phyloP scores from a whole-genome alignment of 2,329 filamentous ascomycete genomes.

The Epichloe hybrida region DNA sequence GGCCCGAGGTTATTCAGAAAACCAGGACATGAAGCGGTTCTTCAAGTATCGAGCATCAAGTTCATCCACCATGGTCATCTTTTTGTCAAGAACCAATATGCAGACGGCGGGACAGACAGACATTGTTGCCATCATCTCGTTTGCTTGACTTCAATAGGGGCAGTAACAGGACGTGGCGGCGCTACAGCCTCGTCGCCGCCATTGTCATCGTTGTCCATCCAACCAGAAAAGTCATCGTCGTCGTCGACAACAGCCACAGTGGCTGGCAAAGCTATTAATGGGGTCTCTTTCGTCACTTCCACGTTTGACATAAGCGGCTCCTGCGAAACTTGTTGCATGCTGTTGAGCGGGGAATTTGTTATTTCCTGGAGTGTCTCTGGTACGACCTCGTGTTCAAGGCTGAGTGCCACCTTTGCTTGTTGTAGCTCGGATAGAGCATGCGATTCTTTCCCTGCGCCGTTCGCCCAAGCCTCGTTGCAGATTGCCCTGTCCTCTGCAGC shows the following conservation, averaged over 20 bases:
- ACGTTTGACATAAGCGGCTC: neutral
- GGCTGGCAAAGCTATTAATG: constrained; percentile 9
- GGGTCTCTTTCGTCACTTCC: neutral
- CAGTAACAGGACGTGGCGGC: neutral
- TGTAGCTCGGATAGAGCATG: constrained; percentile 5
- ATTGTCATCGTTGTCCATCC: constrained; percentile 13
- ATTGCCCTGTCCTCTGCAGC: constrained; percentile 20
- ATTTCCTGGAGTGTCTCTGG: neutral
- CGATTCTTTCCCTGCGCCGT: neutral
- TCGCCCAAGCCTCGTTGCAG: constrained; percentile 9
- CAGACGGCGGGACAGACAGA: neutral
- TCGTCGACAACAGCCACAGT: constrained; percentile 4
- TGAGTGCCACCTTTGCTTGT: neutral
- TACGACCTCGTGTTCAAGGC: neutral
- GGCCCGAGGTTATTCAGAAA: neutral
- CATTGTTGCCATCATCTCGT: neutral
- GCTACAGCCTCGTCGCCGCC: neutral
- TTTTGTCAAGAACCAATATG: neutral
- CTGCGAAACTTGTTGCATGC: neutral
- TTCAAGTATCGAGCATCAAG: neutral
- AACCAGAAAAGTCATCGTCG: constrained; percentile 14
- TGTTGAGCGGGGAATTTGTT: neutral
- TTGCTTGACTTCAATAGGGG: neutral
- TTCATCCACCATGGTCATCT: neutral
- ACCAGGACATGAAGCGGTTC: neutral